These are phyloP conservation scores for Chamaecyparis obtusa DNA, from an alignment of 75 land plant genomes.

Conservation along the genomic window DNA sequence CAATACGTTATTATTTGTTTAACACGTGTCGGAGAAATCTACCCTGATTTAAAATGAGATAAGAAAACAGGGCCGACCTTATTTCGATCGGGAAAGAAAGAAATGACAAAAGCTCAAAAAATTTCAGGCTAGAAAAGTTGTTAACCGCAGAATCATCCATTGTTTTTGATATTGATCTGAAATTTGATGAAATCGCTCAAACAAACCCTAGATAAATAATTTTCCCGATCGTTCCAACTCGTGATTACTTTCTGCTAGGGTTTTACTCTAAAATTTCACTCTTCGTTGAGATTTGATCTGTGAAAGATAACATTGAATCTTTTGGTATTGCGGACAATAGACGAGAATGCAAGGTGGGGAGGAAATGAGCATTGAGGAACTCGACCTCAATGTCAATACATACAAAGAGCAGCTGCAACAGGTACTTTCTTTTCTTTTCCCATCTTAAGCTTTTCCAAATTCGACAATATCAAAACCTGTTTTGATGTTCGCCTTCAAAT, in stretches of 20 bases:
- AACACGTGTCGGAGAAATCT: too few species aligned
- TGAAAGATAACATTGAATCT: neutral
- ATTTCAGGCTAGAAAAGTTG: neutral
- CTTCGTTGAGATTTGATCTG: neutral
- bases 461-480: neutral
- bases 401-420: conserved; percentile 84
- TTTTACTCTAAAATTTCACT: neutral
- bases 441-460: neutral
- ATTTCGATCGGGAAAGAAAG: too few species aligned
- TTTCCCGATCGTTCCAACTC: neutral
- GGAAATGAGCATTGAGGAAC: conserved; percentile 72
- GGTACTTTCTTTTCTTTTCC: conserved; percentile 25
- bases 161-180: neutral
- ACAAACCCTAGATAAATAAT: neutral
- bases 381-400: conserved; percentile 69
- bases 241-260: neutral
- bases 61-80: too few species aligned
- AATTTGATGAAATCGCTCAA: neutral
- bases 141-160: neutral
- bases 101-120: neutral
- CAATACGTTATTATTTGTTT: too few species aligned
- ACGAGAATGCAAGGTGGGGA: conserved; percentile 33
- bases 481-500: neutral
- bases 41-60: too few species aligned
- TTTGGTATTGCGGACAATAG: neutral